A percentile compares a stretch with the other conserved stretches of the same genome.
Conservation (phyloP, 495 filamentous ascomycete genomes). For the Stereocaulon alpinum region DNA sequence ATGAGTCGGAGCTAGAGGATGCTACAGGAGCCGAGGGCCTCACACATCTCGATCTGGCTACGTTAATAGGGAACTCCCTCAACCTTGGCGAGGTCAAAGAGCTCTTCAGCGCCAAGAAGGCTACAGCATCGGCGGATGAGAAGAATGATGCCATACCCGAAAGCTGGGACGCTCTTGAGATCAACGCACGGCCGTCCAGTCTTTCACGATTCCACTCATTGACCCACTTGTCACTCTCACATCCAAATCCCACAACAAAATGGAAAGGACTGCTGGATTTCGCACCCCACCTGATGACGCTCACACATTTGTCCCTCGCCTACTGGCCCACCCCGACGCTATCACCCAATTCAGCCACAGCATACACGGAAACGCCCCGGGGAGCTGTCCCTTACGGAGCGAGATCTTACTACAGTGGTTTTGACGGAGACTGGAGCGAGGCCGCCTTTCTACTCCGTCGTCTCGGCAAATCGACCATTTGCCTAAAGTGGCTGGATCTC, state of each 20-base stretch:
- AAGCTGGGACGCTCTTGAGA: slow-evolving; percentile 6
- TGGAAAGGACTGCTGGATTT: slow-evolving; percentile 60
- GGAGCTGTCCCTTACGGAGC: slow-evolving; percentile 48
- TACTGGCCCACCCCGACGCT: slow-evolving; percentile 69
- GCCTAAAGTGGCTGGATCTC: slow-evolving; percentile 69
- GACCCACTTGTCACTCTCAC: slow-evolving; percentile 47
- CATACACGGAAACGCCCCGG: slow-evolving; percentile 40
- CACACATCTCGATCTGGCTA: slow-evolving; percentile 51
- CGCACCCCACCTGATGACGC: slow-evolving; percentile 46
- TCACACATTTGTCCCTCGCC: slow-evolving; percentile 71
- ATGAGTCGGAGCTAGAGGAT: slow-evolving; percentile 24
- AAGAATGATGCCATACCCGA: slow-evolving; percentile 1
- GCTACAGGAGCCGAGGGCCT: slow-evolving; percentile 42
- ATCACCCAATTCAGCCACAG: slow-evolving; percentile 47
- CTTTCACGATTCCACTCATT: slow-evolving; percentile 35
- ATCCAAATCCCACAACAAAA: slow-evolving; percentile 38
- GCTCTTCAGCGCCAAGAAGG: slow-evolving; percentile 24
- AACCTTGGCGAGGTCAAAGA: slow-evolving; percentile 49
- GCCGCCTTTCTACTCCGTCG: slow-evolving; percentile 57
- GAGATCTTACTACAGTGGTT: slow-evolving; percentile 51
- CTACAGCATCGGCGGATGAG: slow-evolving; percentile 12
- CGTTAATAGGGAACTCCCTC: slow-evolving; percentile 48
- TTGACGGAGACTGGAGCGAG: slow-evolving; percentile 62
- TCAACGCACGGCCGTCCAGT: not conserved
- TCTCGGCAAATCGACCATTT: slow-evolving; percentile 55